phyloP scores from a whole-genome alignment of 257 asterid genomes.

The Rehmannia glutinosa region DNA sequence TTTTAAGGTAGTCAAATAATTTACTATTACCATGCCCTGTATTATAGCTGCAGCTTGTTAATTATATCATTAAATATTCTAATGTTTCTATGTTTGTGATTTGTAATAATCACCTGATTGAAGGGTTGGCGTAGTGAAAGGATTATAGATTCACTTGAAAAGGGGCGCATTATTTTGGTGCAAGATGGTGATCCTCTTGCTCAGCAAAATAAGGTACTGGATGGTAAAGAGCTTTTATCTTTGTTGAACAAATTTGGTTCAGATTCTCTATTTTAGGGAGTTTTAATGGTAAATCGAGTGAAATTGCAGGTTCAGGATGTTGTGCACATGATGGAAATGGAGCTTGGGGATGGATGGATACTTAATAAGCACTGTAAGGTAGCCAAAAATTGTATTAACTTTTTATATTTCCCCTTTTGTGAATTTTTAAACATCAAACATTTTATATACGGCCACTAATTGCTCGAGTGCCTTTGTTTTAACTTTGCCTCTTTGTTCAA shows the following conservation, averaged over 20 bases:
- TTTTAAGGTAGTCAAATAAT: conserved; percentile 45
- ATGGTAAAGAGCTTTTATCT: conserved; percentile 1
- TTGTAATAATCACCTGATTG: conserved; percentile 1
- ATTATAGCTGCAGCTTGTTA: neutral
- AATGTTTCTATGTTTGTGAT: neutral
- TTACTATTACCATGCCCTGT: neutral
- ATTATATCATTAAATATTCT: conserved; percentile 1
- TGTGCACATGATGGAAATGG: conserved; percentile 71
- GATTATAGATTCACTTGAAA: conserved; percentile 32
- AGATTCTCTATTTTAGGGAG: neutral
- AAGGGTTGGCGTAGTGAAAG: conserved; percentile 82
- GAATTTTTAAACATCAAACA: neutral
- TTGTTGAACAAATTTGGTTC: neutral
- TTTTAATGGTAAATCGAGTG: conserved; percentile 1
- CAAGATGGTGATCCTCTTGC: conserved; percentile 60
- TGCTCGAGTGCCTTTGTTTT: neutral
- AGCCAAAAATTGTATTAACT: neutral
- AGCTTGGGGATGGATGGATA: conserved; percentile 90
- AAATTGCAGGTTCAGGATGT: conserved; percentile 56
- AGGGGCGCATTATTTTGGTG: conserved; percentile 61
- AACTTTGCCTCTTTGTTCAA: neutral
- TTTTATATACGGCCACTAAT: too few species aligned
- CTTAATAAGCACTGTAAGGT: conserved; percentile 60
- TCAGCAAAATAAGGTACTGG: conserved; percentile 56
- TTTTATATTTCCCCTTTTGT: neutral